Percentiles rank a stretch among this genome's conserved stretches.
Evolutionary conservation across 2,329 filamentous ascomycete species (phyloP).

Genomic region (Lecanoromycetidae sp.): DNA sequence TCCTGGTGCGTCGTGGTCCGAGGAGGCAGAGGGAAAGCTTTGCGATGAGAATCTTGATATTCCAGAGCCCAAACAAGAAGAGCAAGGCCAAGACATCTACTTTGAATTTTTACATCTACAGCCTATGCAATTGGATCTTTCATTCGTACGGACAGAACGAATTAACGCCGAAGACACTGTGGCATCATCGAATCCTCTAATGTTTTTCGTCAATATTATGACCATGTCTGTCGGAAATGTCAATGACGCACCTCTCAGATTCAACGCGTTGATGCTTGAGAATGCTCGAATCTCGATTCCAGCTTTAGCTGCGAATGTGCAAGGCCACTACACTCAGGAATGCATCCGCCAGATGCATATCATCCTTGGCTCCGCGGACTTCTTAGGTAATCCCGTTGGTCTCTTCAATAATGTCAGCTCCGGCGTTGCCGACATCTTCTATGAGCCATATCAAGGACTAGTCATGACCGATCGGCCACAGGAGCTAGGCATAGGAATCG

Average conservation of each 20-base stretch:
- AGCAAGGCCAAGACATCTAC: slow-evolving; percentile 87
- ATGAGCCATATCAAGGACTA: slow-evolving; percentile 95
- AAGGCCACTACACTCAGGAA: slow-evolving; percentile 93
- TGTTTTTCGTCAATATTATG: slow-evolving; percentile 97
- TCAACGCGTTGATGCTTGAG: slow-evolving; percentile 89
- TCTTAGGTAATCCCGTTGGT: slow-evolving; percentile 92
- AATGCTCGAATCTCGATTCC: slow-evolving; percentile 85
- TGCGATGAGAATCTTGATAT: slow-evolving; percentile 86
- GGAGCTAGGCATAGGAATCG: slow-evolving; percentile 87
- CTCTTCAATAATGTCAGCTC: slow-evolving; percentile 98
- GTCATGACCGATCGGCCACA: slow-evolving; percentile 94
- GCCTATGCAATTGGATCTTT: slow-evolving; percentile 94
- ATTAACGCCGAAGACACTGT: slow-evolving; percentile 94
- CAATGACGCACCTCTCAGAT: slow-evolving; percentile 87
- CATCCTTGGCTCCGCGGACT: slow-evolving; percentile 91
- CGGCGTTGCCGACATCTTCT: slow-evolving; percentile 95
- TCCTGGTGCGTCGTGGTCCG: slow-evolving; percentile 76
- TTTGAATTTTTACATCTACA: slow-evolving; percentile 95
- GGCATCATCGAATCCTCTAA: slow-evolving; percentile 80
- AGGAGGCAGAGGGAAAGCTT: slow-evolving; percentile 69
- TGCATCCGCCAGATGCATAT: slow-evolving; percentile 93
- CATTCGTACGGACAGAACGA: slow-evolving; percentile 90
- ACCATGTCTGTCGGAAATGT: slow-evolving; percentile 99
- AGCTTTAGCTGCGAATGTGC: slow-evolving; percentile 72
- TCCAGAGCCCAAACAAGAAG: slow-evolving; percentile 75